Conservation (phyloP, 805 yeast species). For the Metschnikowia koreensis region DNA sequence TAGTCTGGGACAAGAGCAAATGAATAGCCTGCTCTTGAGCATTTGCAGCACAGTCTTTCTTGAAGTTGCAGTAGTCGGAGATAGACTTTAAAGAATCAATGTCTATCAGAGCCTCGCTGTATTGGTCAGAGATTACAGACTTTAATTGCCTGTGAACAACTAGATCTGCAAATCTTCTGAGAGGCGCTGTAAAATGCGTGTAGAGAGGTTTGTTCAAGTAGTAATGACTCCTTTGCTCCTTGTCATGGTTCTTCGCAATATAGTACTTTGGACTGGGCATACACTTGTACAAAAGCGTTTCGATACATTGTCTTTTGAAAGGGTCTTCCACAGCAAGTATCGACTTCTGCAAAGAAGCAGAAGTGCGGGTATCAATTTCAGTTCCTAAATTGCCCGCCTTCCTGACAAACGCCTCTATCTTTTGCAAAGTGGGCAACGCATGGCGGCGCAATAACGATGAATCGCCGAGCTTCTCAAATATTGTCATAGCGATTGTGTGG, state of each 20-base stretch:
- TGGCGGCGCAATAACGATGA: conserved; percentile 84
- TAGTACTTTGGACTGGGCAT: conserved; percentile 84
- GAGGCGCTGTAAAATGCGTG: conserved; percentile 91
- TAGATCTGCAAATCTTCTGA: conserved; percentile 87
- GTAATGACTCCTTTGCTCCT: conserved; percentile 76
- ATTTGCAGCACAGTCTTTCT: conserved; percentile 86
- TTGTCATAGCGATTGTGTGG: conserved; percentile 77
- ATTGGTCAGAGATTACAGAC: conserved; percentile 47
- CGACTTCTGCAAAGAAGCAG: conserved; percentile 71
- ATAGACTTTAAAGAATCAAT: conserved; percentile 72
- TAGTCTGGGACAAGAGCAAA: conserved; percentile 75
- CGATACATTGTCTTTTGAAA: conserved; percentile 67
- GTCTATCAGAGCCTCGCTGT: conserved; percentile 41
- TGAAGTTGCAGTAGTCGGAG: conserved; percentile 92
- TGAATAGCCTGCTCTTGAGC: conserved; percentile 97
- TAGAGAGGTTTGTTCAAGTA: conserved; percentile 79
- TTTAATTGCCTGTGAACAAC: conserved; percentile 92
- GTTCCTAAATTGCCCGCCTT: conserved; percentile 67
- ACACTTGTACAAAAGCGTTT: conserved; percentile 75
- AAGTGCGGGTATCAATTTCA: conserved; percentile 67
- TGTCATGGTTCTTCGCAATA: conserved; percentile 83
- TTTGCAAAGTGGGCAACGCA: conserved; percentile 75
- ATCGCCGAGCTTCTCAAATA: conserved; percentile 75
- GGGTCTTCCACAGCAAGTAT: conserved; percentile 62
- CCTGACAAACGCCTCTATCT: conserved; percentile 74